Percentiles rank a stretch among this genome's conserved stretches.
phyloP scores from a whole-genome alignment of 805 yeast genomes.

The Zygoascus flipseniorum region DNA sequence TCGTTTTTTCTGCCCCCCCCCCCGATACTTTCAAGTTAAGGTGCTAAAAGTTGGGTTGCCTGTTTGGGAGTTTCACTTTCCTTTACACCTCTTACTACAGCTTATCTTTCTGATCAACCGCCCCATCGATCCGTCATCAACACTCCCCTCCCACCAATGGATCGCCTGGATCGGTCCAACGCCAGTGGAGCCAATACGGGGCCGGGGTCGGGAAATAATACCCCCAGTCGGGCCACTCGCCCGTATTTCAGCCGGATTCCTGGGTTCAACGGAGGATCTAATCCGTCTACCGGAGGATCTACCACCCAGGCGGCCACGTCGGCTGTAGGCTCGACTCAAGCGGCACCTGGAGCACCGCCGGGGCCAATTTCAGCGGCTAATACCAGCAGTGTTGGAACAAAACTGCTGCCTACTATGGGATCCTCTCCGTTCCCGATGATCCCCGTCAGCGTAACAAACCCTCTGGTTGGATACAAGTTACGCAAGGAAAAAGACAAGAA shows the following conservation, averaged over 20 bases:
- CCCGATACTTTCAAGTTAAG: too few relatives aligned
- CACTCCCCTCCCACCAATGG: neutral
- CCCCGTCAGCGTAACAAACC: constrained; percentile 22
- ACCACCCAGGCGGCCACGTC: neutral
- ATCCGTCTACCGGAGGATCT: neutral
- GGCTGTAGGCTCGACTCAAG: neutral
- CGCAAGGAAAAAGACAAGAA: constrained; percentile 59
- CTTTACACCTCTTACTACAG: too few relatives aligned
- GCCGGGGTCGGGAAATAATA: neutral
- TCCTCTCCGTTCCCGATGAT: constrained; percentile 5
- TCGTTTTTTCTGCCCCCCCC: neutral
- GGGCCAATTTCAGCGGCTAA: neutral
- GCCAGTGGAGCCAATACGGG: neutral
- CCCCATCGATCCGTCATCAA: too few relatives aligned
- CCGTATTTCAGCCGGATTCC: neutral
- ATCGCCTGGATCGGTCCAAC: neutral
- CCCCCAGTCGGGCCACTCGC: neutral
- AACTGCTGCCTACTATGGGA: neutral
- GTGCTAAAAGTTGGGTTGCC: too few relatives aligned
- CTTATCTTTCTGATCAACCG: too few relatives aligned
- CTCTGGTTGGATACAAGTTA: constrained; percentile 41
- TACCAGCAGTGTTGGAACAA: neutral
- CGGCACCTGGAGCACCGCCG: neutral
- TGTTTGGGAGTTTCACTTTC: too few relatives aligned
- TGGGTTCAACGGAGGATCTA: neutral